A percentile compares a stretch with the other conserved stretches of the same genome.
These are phyloP conservation scores for Leccinellum rugosiceps DNA, from an alignment of 768 basidiomycete genomes.

Conservation along the genomic window DNA sequence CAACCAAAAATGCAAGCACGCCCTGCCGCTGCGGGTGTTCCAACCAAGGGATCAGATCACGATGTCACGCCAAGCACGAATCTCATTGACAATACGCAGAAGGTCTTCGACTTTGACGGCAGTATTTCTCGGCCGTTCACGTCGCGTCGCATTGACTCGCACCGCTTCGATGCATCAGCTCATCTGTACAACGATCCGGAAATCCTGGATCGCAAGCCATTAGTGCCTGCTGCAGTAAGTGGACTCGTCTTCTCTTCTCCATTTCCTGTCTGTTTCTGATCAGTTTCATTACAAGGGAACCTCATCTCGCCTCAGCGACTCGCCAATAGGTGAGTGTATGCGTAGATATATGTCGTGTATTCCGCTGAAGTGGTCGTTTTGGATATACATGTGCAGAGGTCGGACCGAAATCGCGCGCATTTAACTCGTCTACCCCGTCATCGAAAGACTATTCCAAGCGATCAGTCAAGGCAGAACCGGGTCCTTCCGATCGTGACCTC, in stretches of 20 bases:
- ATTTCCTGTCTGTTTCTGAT: neutral
- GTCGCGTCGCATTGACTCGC: constrained; percentile 13
- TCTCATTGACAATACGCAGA: constrained; percentile 3
- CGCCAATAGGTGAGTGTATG: constrained; percentile 25
- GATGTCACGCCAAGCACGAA: constrained; percentile 7
- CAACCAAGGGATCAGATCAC: constrained; percentile 9
- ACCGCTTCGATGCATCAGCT: constrained; percentile 3
- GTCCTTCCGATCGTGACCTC: neutral
- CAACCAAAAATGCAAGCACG: constrained; percentile 8
- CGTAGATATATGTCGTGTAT: neutral
- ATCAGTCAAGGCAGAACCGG: constrained; percentile 5
- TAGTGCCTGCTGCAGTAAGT: constrained; percentile 7
- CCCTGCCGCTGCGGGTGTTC: constrained; percentile 1
- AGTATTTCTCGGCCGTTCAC: constrained; percentile 8
- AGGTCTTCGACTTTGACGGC: constrained; percentile 4
- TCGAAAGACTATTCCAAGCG: constrained; percentile 7
- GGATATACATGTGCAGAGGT: constrained; percentile 15
- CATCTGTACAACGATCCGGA: constrained; percentile 3
- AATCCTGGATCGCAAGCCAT: constrained; percentile 4
- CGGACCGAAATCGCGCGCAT: neutral
- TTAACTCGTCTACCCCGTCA: neutral
- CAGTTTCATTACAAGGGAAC: constrained; percentile 3
- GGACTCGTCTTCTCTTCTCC: neutral
- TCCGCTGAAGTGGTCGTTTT: neutral
- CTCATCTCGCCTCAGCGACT: constrained; percentile 6